Evolutionary conservation across 2,329 filamentous ascomycete species (phyloP).

Genomic region (Fusarium subglutinans): DNA sequence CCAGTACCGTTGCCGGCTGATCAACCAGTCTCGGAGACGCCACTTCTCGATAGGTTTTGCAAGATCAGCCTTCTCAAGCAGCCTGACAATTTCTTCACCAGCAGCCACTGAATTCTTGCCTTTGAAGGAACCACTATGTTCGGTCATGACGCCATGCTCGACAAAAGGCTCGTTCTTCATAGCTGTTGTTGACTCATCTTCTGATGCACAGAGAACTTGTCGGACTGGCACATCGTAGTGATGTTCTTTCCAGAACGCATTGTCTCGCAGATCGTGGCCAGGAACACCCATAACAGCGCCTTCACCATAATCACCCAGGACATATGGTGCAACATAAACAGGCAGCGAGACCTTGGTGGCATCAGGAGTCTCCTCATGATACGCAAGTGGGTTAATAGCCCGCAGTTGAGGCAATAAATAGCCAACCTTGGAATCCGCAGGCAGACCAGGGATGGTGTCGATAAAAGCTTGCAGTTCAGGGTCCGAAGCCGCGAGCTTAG

Average conservation of each 20-base stretch:
- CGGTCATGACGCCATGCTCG: slow-evolving; percentile 73
- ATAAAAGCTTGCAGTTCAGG: slow-evolving; percentile 73
- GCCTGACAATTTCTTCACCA: slow-evolving; percentile 66
- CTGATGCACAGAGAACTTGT: slow-evolving; percentile 66
- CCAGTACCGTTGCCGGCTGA: slow-evolving; percentile 94
- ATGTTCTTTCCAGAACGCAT: slow-evolving; percentile 82
- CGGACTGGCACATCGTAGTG: slow-evolving; percentile 67
- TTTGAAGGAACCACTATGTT: slow-evolving; percentile 70
- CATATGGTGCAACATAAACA: slow-evolving; percentile 85
- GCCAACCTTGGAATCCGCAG: slow-evolving; percentile 69
- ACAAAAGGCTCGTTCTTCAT: slow-evolving; percentile 65
- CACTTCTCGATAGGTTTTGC: slow-evolving; percentile 75
- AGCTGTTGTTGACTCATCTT: slow-evolving; percentile 57
- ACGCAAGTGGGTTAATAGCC: slow-evolving; percentile 73
- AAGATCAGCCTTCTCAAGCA: slow-evolving; percentile 64
- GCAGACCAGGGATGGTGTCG: slow-evolving; percentile 65
- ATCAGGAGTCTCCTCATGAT: slow-evolving; percentile 60
- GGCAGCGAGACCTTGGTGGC: slow-evolving; percentile 68
- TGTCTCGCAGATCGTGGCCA: slow-evolving; percentile 81
- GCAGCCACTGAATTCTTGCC: slow-evolving; percentile 72
- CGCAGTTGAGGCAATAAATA: slow-evolving; percentile 71
- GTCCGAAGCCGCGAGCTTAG: slow-evolving; percentile 67
- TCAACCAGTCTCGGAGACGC: slow-evolving; percentile 88
- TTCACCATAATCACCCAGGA: slow-evolving; percentile 84
- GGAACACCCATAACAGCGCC: slow-evolving; percentile 94